Percentiles rank a stretch among this genome's conserved stretches.
These are phyloP conservation scores for Pythium myriotylum DNA, from an alignment of 352 stramenopile species.

Conservation along the genomic window DNA sequence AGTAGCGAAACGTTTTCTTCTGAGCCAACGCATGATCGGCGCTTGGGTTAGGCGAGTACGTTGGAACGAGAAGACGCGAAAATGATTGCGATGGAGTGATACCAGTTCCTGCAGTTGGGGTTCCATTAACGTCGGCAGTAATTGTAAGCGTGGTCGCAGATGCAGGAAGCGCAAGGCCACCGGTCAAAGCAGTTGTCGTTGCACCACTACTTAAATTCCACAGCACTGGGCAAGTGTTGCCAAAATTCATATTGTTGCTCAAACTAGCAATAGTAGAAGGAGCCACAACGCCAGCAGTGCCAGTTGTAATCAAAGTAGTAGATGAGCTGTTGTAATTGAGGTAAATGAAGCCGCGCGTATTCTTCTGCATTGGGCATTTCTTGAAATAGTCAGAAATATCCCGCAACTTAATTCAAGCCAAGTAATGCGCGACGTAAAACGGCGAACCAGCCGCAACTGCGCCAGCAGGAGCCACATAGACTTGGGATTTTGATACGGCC, in stretches of 20 bases:
- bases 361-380: slow-evolving; percentile 28
- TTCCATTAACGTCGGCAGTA: no score
- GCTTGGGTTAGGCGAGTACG: no score
- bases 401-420: slow-evolving; percentile 24
- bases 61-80: no score
- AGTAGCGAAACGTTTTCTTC: no score
- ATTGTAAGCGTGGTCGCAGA: no score
- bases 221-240: no score
- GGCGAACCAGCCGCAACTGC: slow-evolving; percentile 17
- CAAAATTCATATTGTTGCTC: slow-evolving; percentile 26
- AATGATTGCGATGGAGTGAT: no score
- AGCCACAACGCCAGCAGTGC: slow-evolving; percentile 14
- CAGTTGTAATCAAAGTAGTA: slow-evolving; percentile 21
- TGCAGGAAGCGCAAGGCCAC: no score
- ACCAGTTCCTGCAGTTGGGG: no score
- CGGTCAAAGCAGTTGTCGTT: no score
- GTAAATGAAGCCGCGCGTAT: slow-evolving; percentile 25
- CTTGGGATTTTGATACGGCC: slow-evolving; percentile 23
- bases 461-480: slow-evolving; percentile 19
- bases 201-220: no score
- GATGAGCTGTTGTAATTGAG: slow-evolving; percentile 27
- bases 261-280: slow-evolving; percentile 19
- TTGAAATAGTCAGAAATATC: slow-evolving; percentile 29
- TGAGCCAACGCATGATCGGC: no score
- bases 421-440: slow-evolving; percentile 25